Percentiles rank a stretch among this genome's conserved stretches.
Conservation (phyloP, 805 yeast genomes). For the Candida saitoana region DNA sequence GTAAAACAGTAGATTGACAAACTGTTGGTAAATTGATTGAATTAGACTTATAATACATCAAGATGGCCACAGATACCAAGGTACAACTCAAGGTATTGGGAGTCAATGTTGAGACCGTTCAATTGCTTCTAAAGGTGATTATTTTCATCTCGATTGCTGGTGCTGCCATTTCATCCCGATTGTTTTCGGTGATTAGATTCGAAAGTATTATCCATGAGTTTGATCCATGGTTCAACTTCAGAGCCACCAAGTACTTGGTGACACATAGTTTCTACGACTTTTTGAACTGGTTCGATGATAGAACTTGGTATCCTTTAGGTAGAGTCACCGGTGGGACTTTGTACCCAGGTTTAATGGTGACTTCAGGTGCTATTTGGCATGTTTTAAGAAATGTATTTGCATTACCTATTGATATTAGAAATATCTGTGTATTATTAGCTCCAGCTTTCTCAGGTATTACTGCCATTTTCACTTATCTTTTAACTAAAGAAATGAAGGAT, state of each 20-base stretch:
- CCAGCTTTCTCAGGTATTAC: conserved; percentile 95
- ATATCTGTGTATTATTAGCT: conserved; percentile 91
- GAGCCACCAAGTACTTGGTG: conserved; percentile 93
- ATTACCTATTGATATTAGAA: conserved; percentile 89
- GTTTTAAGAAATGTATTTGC: conserved; percentile 56
- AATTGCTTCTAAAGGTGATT: conserved; percentile 52
- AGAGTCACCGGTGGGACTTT: conserved; percentile 98
- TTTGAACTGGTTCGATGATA: conserved; percentile 96
- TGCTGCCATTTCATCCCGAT: conserved; percentile 87
- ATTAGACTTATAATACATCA: background rate
- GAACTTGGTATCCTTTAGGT: conserved; percentile 99
- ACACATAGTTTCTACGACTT: conserved; percentile 82
- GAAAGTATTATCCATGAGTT: conserved; percentile 97
- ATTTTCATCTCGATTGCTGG: conserved; percentile 78
- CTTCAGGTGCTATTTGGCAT: conserved; percentile 88
- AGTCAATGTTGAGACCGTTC: conserved; percentile 32
- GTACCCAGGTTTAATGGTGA: conserved; percentile 97
- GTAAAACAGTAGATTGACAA: background rate
- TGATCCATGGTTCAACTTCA: conserved; percentile 93
- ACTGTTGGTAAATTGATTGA: too few relatives aligned
- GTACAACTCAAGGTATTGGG: conserved; percentile 26
- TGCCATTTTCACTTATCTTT: conserved; percentile 80
- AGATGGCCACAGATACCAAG: conserved; percentile 7
- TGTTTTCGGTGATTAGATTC: conserved; percentile 93
- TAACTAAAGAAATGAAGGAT: conserved; percentile 88